Evolutionary conservation across 2,329 filamentous ascomycete species (phyloP).

Genomic region (Raffaelea deltoideospora): DNA sequence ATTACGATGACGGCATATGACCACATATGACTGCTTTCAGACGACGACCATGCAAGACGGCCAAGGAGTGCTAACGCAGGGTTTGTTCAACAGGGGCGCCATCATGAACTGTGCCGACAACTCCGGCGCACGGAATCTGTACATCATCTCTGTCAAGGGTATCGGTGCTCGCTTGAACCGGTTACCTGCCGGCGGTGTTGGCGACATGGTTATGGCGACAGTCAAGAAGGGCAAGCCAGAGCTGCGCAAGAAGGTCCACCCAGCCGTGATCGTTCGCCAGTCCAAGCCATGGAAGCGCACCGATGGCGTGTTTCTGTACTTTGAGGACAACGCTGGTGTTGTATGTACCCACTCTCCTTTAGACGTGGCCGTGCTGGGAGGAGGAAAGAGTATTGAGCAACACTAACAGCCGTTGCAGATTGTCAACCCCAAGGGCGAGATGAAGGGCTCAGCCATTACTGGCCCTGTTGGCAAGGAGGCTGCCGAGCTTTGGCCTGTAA

Average conservation of each 20-base stretch:
- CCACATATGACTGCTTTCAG: too few relatives aligned
- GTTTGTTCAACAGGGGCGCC: conserved; percentile 54
- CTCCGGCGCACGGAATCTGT: conserved; percentile 95
- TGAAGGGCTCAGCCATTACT: conserved; percentile 99
- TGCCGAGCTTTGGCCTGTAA: conserved; percentile 96
- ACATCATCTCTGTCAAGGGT: conserved; percentile 99
- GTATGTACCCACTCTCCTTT: too few relatives aligned
- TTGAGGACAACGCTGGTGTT: conserved; percentile 99
- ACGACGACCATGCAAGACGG: conserved; percentile 6
- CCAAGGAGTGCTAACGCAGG: conserved; percentile 1
- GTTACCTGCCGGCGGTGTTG: conserved; percentile 91
- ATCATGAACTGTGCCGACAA: conserved; percentile 99
- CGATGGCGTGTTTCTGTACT: conserved; percentile 98
- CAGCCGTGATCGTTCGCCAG: conserved; percentile 62
- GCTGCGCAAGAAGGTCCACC: conserved; percentile 99
- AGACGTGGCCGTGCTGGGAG: too few relatives aligned
- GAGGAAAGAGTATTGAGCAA: not conserved
- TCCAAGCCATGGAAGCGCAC: conserved; percentile 98
- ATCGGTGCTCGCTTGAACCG: conserved; percentile 95
- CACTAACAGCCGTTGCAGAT: conserved; percentile 42
- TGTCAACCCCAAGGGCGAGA: conserved; percentile 99
- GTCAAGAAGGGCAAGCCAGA: conserved; percentile 99
- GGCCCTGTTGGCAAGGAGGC: conserved; percentile 99
- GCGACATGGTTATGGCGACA: conserved; percentile 99
- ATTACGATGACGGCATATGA: too few relatives aligned